Evolutionary conservation across 2,329 filamentous ascomycete genomes (phyloP), one percentile per base, ranked within the genome.

Genomic region (Trichoderma atroviride): DNA sequence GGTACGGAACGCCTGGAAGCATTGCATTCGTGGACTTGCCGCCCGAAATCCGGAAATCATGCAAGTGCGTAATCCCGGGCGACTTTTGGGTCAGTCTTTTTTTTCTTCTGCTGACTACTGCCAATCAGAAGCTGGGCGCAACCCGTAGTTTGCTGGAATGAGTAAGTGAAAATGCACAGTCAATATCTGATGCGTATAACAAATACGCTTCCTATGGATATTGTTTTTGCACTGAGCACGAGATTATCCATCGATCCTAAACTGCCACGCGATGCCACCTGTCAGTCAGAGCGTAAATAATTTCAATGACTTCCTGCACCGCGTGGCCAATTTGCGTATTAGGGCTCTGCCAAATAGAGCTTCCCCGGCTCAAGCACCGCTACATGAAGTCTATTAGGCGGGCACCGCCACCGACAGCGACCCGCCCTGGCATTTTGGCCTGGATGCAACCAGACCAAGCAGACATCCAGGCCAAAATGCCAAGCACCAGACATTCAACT

Each of bases 381-480:
- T 33, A 50, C 40, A 43, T 43, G 40, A 61, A 61, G 59, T 63
- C 60, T 63, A 63, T 63, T 63, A 27, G 47, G 47, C 60, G 60
- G 60, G 47, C 60, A 50, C 40, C 31, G 43, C 27, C 52, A 35
- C 55, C 31, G n/a, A 53, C 29, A 55, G 35, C 62, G 62, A 29
- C 62, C 62, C 55, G 55, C 55, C 10, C n/a, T n/a, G n/a, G n/a
- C n/a, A n/a, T n/a, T n/a, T n/a, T n/a, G n/a, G n/a, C n/a, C n/a
- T n/a, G n/a, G n/a, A n/a, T n/a, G n/a, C n/a, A n/a, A n/a, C n/a
- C n/a, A n/a, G n/a, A n/a, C n/a, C n/a, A 65, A 65, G 40, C 50
- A 64, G 61, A 52, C 61, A 43, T 55, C 24, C 61, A 33, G 52
- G 33, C 52, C 52, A 19, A 27, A 16, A 27, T 55, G 22, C 27